Percentiles rank a stretch among this genome's conserved stretches.
Conservation (phyloP, 1,284 basidiomycete genomes). For the Neonothopanus nambi region DNA sequence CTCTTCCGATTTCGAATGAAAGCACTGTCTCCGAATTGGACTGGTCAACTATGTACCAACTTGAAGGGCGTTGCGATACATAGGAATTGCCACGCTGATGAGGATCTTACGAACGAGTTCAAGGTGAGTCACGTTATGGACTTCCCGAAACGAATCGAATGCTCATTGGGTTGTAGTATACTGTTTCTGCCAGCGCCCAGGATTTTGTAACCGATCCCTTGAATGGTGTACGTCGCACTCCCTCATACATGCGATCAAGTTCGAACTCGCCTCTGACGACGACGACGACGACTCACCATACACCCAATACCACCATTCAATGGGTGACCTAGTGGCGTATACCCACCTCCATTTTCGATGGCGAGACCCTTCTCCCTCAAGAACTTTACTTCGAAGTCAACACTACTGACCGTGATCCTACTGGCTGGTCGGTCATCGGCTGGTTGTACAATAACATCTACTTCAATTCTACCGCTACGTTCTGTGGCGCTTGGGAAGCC, state of each 20-base stretch:
- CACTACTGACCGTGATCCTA: constrained; percentile 21
- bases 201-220: constrained; percentile 23
- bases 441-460: constrained; percentile 21
- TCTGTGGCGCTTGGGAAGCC: too few relatives aligned
- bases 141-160: neutral
- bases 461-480: constrained; percentile 8
- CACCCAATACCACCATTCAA: constrained; percentile 9
- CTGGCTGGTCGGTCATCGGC: constrained; percentile 20
- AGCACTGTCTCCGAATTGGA: constrained; percentile 19
- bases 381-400: constrained; percentile 23
- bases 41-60: constrained; percentile 22
- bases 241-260: neutral
- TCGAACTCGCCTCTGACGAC: constrained; percentile 16
- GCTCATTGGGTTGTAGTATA: neutral
- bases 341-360: constrained; percentile 21
- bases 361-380: too few relatives aligned
- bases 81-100: constrained; percentile 20
- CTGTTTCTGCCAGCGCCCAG: constrained; percentile 16
- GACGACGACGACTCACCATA: constrained; percentile 20
- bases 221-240: constrained; percentile 18
- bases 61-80: constrained; percentile 21
- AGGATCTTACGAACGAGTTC: constrained; percentile 17
- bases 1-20: constrained; percentile 19
- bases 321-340: constrained; percentile 24
- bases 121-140: constrained; percentile 14